Conservation (phyloP, 495 filamentous ascomycete genomes). For the Xylaria nigripes region DNA sequence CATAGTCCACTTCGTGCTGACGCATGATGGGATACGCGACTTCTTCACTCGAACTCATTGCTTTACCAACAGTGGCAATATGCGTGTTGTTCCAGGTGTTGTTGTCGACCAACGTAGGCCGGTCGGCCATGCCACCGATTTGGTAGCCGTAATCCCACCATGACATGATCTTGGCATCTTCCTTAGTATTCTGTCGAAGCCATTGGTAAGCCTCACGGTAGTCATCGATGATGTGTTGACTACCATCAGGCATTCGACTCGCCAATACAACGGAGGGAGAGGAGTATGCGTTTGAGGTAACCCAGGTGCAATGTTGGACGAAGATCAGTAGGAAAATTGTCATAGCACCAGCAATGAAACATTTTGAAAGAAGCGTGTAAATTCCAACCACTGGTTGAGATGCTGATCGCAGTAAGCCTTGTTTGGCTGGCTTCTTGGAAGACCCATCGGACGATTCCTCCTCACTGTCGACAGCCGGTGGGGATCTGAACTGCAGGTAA, state of each 20-base stretch:
- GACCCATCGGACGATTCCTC: conserved; percentile 37
- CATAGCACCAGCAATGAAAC: conserved; percentile 58
- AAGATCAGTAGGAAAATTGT: conserved; percentile 82
- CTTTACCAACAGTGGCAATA: conserved; percentile 98
- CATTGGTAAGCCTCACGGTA: conserved; percentile 99
- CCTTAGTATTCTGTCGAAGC: conserved; percentile 91
- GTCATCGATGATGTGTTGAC: conserved; percentile 97
- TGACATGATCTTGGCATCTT: conserved; percentile 97
- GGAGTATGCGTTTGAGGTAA: conserved; percentile 97
- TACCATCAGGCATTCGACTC: conserved; percentile 85
- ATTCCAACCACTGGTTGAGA: conserved; percentile 72
- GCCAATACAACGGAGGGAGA: conserved; percentile 96
- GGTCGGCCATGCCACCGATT: conserved; percentile 98
- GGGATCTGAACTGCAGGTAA: conserved; percentile 57
- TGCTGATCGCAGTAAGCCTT: conserved; percentile 56
- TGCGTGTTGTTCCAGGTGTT: conserved; percentile 99
- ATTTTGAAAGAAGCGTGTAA: conserved; percentile 71
- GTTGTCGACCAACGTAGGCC: conserved; percentile 96
- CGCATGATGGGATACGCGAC: conserved; percentile 97
- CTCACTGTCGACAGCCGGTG: conserved; percentile 41
- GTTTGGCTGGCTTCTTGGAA: conserved; percentile 45
- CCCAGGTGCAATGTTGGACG: conserved; percentile 98
- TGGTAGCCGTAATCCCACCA: conserved; percentile 99
- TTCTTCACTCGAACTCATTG: conserved; percentile 95
- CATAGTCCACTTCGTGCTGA: conserved; percentile 97